phyloP scores from a whole-genome alignment of 73 alveolate genomes.

The Stentor roeselii region DNA sequence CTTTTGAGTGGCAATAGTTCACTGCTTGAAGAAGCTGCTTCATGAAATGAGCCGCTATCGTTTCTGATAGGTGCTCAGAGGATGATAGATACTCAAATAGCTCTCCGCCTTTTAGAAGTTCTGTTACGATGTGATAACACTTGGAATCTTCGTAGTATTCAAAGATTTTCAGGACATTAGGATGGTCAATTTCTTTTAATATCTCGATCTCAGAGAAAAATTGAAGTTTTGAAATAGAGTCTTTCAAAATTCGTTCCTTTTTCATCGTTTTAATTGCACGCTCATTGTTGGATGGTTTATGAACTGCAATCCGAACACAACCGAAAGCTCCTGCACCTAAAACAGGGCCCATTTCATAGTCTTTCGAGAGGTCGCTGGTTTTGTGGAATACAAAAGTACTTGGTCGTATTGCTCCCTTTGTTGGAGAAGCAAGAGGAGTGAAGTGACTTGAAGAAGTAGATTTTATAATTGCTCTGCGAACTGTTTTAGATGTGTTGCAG shows the following conservation, averaged over 20 bases:
- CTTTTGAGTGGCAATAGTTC: slow-evolving; percentile 85
- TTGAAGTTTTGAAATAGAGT: slow-evolving; percentile 53
- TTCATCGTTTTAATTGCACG: slow-evolving; percentile 66
- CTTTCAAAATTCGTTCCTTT: slow-evolving; percentile 77
- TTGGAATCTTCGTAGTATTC: slow-evolving; percentile 90
- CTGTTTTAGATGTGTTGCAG: too few species aligned
- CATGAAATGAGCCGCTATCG: slow-evolving; percentile 80
- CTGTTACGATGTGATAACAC: slow-evolving; percentile 88
- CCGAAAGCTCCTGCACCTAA: slow-evolving; percentile 64
- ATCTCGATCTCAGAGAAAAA: background rate
- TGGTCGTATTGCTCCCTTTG: too few species aligned
- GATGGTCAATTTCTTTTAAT: slow-evolving; percentile 67
- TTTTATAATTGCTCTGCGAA: too few species aligned
- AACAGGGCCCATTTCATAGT: background rate
- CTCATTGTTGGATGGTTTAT: slow-evolving; percentile 53
- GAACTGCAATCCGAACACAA: slow-evolving; percentile 70
- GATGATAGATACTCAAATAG: slow-evolving; percentile 81
- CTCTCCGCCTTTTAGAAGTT: slow-evolving; percentile 93
- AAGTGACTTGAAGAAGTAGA: too few species aligned
- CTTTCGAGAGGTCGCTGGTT: background rate
- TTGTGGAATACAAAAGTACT: background rate
- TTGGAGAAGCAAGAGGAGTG: too few species aligned
- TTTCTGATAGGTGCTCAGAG: slow-evolving; percentile 84
- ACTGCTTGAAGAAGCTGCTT: slow-evolving; percentile 85
- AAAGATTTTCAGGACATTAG: slow-evolving; percentile 89